A percentile compares a stretch with the other conserved stretches of the same genome.
Conservation (phyloP, 345 rosid species). For the Lagerstroemia speciosa region DNA sequence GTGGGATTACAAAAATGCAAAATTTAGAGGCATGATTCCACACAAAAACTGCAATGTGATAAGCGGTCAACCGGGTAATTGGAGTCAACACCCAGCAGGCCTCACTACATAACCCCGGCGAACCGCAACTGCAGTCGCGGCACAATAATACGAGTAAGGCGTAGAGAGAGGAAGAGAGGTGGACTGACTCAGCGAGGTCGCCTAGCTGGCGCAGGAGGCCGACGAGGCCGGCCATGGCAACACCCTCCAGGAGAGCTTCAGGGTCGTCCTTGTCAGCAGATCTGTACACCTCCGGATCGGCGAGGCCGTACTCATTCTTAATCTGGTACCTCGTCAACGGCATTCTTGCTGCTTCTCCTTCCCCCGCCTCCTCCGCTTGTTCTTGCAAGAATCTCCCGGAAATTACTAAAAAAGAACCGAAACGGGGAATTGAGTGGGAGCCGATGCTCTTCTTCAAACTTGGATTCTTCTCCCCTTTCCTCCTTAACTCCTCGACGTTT, state of each 20-base stretch:
- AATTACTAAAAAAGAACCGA: no score
- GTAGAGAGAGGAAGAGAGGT: slow-evolving; percentile 10
- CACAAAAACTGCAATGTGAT: not conserved
- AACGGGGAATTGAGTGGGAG: not conserved
- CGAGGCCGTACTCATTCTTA: slow-evolving; percentile 78
- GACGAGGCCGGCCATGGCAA: slow-evolving; percentile 98
- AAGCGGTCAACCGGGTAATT: not conserved
- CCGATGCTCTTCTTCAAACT: not conserved
- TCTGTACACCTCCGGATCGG: slow-evolving; percentile 87
- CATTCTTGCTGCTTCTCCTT: slow-evolving; percentile 28
- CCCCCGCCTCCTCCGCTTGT: not conserved
- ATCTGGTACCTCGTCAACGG: slow-evolving; percentile 83
- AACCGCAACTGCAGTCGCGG: not conserved
- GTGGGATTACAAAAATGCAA: not conserved
- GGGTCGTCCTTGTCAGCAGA: slow-evolving; percentile 92
- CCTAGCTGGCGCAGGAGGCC: slow-evolving; percentile 98
- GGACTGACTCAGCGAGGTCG: slow-evolving; percentile 96
- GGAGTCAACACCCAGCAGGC: no score
- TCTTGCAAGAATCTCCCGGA: no score
- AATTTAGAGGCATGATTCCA: not conserved
- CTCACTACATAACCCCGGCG: not conserved
- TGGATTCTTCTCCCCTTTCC: not conserved
- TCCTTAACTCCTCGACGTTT: not conserved
- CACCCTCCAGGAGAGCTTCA: slow-evolving; percentile 89
- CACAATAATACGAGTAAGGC: not conserved